Base-by-base conservation (phyloP, 257 asterid species). In the Plantago major region DNA sequence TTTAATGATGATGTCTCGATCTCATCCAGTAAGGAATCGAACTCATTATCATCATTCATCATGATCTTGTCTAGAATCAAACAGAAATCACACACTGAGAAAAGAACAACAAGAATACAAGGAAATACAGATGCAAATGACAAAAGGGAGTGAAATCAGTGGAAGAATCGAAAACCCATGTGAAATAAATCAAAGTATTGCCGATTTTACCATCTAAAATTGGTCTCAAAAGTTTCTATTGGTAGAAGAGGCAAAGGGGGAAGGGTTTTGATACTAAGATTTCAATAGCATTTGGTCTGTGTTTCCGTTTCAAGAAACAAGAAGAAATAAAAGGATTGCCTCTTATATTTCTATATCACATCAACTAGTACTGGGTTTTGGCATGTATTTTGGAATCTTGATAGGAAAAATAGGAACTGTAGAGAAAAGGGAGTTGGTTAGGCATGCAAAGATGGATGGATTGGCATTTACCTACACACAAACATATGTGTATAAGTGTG, bases 381-480 rank as follows among this genome's bases (percentile, higher is more conserved):
- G 1, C 3, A 1, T 53, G 63, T 84, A 78, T 73, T 88, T 78
- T 73, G 83, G 82, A 83, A 66, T 73, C 40, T 77, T 76, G 63
- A 66, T 65, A 49, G 45, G 48, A 28, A 15, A 14, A 61, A 69
- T 60, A 14, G 59, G 68, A 65, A 70, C 9, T 18, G 38, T 37
- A 58, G 45, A 55, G 40, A 58, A 67, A 49, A 62, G 77, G 62
- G 80, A 86, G 87, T 81, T 78, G 92, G 86, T 81, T 85, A 74
- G 79, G 86, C 95, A 84, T 86, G 89, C 94, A 81, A 86, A 86
- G 87, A 76, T 69, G 78, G 74, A 82, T 67, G 87, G 74, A 70
- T 67, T 53, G 48, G n/a, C 19, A 17, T 55, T 7, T 14, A 6
- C 9, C 14, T 14, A 11, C 38, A 51, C 30, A 58, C 33, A 12